Evolutionary conservation across 345 rosid genomes (phyloP).

Genomic region (Murraya koenigii): DNA sequence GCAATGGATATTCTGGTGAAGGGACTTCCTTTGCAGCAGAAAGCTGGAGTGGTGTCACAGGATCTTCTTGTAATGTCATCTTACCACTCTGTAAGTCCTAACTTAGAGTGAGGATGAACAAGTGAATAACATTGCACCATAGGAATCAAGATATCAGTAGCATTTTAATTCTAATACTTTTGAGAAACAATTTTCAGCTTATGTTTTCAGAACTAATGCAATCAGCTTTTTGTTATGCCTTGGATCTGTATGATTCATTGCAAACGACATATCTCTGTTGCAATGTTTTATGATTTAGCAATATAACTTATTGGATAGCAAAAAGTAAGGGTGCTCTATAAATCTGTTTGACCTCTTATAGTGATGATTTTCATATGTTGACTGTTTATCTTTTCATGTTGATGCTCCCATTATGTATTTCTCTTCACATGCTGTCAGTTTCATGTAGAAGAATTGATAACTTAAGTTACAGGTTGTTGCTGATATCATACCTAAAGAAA

Average conservation of each 20-base stretch:
- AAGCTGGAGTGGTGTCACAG: conserved; percentile 28
- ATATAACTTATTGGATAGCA: neutral
- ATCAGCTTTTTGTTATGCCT: neutral
- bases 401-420: neutral
- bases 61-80: conserved; percentile 31
- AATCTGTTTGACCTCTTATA: neutral
- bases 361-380: neutral
- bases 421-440: neutral
- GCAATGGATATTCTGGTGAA: conserved; percentile 32
- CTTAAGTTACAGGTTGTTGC: conserved; percentile 48
- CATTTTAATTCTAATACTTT: neutral
- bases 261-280: neutral
- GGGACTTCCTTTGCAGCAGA: conserved; percentile 24
- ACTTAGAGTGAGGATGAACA: neutral
- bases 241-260: neutral
- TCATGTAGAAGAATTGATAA: conserved; percentile 13
- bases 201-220: neutral
- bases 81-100: conserved; percentile 32
- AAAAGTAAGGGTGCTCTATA: neutral
- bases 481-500: conserved; percentile 56
- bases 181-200: neutral
- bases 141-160: neutral
- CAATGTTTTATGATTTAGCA: neutral
- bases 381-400: neutral
- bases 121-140: neutral